Percentiles rank a stretch among this genome's conserved stretches.
Conservation (phyloP, 2,329 filamentous ascomycete species). For the Ceratocystis cacaofunesta region DNA sequence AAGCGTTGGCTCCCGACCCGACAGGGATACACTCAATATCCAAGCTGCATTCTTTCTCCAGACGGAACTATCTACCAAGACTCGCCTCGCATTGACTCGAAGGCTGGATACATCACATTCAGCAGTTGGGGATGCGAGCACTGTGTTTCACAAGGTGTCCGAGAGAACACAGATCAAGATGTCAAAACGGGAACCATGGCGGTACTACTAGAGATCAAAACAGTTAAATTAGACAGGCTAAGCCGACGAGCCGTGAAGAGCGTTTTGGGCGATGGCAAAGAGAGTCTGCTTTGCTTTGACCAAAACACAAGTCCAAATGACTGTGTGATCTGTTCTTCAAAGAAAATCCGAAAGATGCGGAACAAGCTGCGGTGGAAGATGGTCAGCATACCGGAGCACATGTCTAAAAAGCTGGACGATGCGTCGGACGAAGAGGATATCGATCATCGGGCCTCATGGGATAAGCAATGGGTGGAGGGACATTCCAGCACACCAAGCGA, state of each 20-base stretch:
- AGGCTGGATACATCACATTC: conserved; percentile 10
- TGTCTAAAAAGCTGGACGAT: conserved; percentile 6
- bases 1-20: conserved; percentile 11
- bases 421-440: neutral
- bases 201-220: conserved; percentile 10
- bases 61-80: conserved; percentile 13
- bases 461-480: neutral
- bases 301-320: neutral
- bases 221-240: conserved; percentile 12
- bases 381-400: conserved; percentile 8
- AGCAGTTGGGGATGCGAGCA: conserved; percentile 15
- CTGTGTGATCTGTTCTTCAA: conserved; percentile 11
- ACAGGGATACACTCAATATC: conserved; percentile 10
- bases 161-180: neutral
- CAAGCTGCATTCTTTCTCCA: conserved; percentile 12
- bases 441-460: neutral
- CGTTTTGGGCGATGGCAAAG: conserved; percentile 1
- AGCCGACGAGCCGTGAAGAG: neutral
- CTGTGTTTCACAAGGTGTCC: conserved; percentile 10
- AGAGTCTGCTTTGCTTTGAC: conserved; percentile 5
- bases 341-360: conserved; percentile 7
- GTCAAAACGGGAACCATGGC: conserved; percentile 7
- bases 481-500: neutral
- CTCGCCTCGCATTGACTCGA: conserved; percentile 8
- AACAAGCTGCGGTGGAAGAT: conserved; percentile 12